Evolutionary conservation across 2,329 filamentous ascomycete species (phyloP).

Genomic region (Akanthomyces lecanii): DNA sequence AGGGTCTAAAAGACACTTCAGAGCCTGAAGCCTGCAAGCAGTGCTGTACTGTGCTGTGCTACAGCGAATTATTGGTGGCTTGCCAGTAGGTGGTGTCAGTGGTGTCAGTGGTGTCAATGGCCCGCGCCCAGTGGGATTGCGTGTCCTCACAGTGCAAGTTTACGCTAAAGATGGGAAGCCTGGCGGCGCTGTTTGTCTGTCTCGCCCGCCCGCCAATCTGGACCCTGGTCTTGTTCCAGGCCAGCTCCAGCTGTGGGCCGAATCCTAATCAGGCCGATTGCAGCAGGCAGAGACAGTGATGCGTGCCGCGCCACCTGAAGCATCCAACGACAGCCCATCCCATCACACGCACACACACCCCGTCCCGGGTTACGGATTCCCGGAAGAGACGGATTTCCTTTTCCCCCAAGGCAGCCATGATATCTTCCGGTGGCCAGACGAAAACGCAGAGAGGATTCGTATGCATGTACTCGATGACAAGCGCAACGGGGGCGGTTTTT

Average conservation of each 20-base stretch:
- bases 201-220: background rate
- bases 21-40: background rate
- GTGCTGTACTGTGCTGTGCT: background rate
- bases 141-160: background rate
- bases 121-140: background rate
- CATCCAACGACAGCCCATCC: background rate
- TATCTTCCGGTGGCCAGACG: background rate
- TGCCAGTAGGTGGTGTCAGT: background rate
- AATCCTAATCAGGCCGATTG: conserved; percentile 7
- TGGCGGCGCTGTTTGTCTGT: background rate
- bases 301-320: conserved; percentile 10
- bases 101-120: background rate
- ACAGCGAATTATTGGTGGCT: background rate
- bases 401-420: background rate
- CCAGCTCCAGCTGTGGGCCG: background rate
- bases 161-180: too few species aligned
- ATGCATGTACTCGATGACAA: background rate
- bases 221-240: conserved; percentile 4
- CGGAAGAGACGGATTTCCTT: conserved; percentile 1
- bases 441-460: background rate
- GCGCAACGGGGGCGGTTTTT: background rate
- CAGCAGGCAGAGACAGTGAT: conserved; percentile 14
- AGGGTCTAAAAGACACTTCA: background rate
- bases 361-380: background rate
- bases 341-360: background rate